Evolutionary conservation across 2,329 filamentous ascomycete species (phyloP).

Genomic region (Parastagonospora nodorum): DNA sequence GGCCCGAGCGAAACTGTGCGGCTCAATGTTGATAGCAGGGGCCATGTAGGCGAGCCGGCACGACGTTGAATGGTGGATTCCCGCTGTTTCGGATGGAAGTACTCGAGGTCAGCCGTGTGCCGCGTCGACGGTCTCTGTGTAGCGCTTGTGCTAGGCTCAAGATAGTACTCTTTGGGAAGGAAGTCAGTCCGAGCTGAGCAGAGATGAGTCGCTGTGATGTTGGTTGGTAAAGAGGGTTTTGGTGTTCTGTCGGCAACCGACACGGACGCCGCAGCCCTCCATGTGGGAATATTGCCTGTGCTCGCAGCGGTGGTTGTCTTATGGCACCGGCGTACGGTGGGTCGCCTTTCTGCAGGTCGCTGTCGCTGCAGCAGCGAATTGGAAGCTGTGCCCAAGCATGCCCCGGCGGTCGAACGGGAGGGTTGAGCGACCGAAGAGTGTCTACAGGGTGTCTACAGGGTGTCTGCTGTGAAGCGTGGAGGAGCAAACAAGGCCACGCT

Average conservation of each 20-base stretch:
- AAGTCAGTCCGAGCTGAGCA: slow-evolving; percentile 24
- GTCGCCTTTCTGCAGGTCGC: slow-evolving; percentile 22
- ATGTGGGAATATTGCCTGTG: slow-evolving; percentile 24
- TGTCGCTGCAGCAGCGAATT: slow-evolving; percentile 26
- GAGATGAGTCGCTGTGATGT: slow-evolving; percentile 9
- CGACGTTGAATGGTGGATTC: slow-evolving; percentile 39
- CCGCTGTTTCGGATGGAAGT: slow-evolving; percentile 30
- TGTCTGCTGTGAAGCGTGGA: neutral
- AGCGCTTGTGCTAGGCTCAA: slow-evolving; percentile 23
- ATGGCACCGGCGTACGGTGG: slow-evolving; percentile 24
- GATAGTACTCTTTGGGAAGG: slow-evolving; percentile 8
- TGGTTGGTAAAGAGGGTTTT: slow-evolving; percentile 11
- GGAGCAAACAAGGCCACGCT: neutral
- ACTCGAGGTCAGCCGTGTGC: slow-evolving; percentile 27
- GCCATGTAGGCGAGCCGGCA: slow-evolving; percentile 27
- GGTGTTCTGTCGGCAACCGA: slow-evolving; percentile 24
- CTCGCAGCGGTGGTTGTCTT: slow-evolving; percentile 10
- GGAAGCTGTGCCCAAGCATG: slow-evolving; percentile 25
- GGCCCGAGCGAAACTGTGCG: slow-evolving; percentile 43
- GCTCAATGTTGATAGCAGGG: slow-evolving; percentile 40
- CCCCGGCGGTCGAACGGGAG: slow-evolving; percentile 12
- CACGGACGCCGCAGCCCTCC: slow-evolving; percentile 18
- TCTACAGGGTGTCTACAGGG: slow-evolving; percentile 10
- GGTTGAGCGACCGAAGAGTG: slow-evolving; percentile 6
- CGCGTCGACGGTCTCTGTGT: slow-evolving; percentile 31